Conservation (phyloP, 75 land plant genomes). For the Cryptomeria japonica region DNA sequence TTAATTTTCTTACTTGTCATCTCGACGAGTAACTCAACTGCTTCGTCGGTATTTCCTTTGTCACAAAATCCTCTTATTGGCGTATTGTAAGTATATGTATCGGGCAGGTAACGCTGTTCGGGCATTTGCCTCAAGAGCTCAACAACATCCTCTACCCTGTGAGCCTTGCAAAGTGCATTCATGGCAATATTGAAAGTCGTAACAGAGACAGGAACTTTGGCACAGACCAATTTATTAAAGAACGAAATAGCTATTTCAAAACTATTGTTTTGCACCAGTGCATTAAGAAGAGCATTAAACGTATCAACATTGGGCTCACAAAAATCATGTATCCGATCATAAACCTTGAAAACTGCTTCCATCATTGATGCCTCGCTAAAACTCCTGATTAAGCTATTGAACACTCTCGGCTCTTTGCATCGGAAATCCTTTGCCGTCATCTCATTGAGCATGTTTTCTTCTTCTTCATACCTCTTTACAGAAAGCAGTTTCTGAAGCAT, state of each 20-base stretch:
- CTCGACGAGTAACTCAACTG: constrained; percentile 27
- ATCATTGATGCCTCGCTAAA: neutral
- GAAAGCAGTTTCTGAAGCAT: neutral
- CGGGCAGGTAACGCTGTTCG: neutral
- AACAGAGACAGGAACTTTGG: constrained; percentile 6
- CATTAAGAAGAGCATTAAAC: neutral
- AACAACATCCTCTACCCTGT: constrained; percentile 18
- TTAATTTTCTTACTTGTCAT: constrained; percentile 16
- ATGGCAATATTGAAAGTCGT: constrained; percentile 21
- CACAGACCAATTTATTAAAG: constrained; percentile 15
- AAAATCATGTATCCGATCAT: neutral
- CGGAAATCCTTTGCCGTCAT: neutral
- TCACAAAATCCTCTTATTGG: constrained; percentile 17
- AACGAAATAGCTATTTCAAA: constrained; percentile 11
- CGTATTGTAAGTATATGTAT: constrained; percentile 7
- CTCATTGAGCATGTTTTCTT: neutral
- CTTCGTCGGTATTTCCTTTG: constrained; percentile 15
- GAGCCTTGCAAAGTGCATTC: constrained; percentile 14
- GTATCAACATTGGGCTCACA: neutral
- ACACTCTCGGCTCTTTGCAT: neutral
- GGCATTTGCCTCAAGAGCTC: constrained; percentile 23
- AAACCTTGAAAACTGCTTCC: neutral
- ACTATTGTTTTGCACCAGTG: neutral
- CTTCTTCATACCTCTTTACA: neutral
- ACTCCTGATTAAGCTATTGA: neutral